Conservation (phyloP, 2,329 filamentous ascomycete species). For the Hypoxylon sp. region DNA sequence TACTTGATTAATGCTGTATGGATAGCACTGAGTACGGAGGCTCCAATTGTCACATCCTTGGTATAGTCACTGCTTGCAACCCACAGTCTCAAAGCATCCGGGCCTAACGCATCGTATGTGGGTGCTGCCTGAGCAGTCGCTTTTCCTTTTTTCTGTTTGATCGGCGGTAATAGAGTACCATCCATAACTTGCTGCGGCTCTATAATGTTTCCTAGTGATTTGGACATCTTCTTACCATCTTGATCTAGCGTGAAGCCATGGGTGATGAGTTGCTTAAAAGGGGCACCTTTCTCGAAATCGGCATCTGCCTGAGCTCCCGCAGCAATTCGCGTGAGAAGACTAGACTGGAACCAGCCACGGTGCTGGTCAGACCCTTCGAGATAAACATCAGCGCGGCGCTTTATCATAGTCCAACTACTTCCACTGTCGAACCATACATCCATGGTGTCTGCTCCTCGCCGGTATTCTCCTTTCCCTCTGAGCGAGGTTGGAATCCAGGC, state of each 20-base stretch:
- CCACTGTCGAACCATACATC: conserved; percentile 99
- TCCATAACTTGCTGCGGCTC: conserved; percentile 87
- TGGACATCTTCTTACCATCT: conserved; percentile 97
- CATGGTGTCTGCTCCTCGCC: conserved; percentile 94
- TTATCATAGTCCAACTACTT: conserved; percentile 83
- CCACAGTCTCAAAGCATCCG: conserved; percentile 92
- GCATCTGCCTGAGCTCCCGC: conserved; percentile 63
- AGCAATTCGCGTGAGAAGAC: conserved; percentile 87
- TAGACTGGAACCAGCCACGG: conserved; percentile 98
- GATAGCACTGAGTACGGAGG: conserved; percentile 80
- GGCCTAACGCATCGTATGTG: conserved; percentile 79
- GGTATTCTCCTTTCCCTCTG: conserved; percentile 67
- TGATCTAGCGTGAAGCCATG: conserved; percentile 95
- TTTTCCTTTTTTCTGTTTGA: conserved; percentile 72
- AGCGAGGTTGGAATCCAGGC: conserved; percentile 82
- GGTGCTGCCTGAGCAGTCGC: conserved; percentile 55
- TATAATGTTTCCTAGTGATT: conserved; percentile 92
- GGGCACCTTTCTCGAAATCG: conserved; percentile 63
- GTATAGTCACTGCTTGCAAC: conserved; percentile 93
- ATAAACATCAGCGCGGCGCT: conserved; percentile 82
- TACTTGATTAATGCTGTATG: conserved; percentile 87
- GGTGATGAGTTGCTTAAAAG: conserved; percentile 91
- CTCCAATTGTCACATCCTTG: conserved; percentile 85
- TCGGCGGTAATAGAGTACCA: conserved; percentile 80
- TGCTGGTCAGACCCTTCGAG: conserved; percentile 97